These are phyloP conservation scores for Priceomyces carsonii DNA, from an alignment of 805 yeast species.

Conservation along the genomic window DNA sequence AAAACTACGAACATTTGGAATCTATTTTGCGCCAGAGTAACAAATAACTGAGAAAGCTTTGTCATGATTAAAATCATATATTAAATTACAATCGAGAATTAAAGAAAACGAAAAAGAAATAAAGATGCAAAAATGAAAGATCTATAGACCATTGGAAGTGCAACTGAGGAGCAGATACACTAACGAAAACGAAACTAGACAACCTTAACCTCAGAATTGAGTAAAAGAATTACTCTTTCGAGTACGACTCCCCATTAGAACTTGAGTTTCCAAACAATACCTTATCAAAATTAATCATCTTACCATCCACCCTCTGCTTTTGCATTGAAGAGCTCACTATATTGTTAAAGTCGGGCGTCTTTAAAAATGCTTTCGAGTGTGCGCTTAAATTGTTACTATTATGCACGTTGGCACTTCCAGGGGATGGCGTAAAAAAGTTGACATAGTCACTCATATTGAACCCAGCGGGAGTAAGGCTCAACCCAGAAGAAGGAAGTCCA, in stretches of 20 bases:
- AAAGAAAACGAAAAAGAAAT: too few relatives aligned
- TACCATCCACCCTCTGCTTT: slow-evolving; percentile 37
- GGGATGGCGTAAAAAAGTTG: slow-evolving; percentile 75
- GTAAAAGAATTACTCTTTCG: slow-evolving; percentile 8
- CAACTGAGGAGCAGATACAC: too few relatives aligned
- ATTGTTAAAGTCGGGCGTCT: slow-evolving; percentile 44
- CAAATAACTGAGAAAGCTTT: too few relatives aligned
- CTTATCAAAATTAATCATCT: slow-evolving; percentile 44
- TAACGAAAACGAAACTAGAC: too few relatives aligned
- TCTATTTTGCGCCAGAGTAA: too few relatives aligned
- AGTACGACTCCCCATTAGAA: slow-evolving; percentile 7
- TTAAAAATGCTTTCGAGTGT: slow-evolving; percentile 25
- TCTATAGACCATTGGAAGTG: too few relatives aligned
- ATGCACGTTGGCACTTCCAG: slow-evolving; percentile 28
- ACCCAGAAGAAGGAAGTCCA: slow-evolving; percentile 43
- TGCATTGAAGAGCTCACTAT: slow-evolving; percentile 18
- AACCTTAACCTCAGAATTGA: too few relatives aligned
- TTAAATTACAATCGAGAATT: too few relatives aligned
- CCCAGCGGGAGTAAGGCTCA: slow-evolving; percentile 58
- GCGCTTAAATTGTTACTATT: slow-evolving; percentile 11
- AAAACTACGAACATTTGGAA: too few relatives aligned
- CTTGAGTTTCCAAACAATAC: slow-evolving; percentile 27
- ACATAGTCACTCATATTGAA: slow-evolving; percentile 85
- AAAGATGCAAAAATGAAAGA: too few relatives aligned
- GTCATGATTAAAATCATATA: too few relatives aligned